Conservation (phyloP, 805 yeast genomes). For the Kluyveromyces wickerhamii region DNA sequence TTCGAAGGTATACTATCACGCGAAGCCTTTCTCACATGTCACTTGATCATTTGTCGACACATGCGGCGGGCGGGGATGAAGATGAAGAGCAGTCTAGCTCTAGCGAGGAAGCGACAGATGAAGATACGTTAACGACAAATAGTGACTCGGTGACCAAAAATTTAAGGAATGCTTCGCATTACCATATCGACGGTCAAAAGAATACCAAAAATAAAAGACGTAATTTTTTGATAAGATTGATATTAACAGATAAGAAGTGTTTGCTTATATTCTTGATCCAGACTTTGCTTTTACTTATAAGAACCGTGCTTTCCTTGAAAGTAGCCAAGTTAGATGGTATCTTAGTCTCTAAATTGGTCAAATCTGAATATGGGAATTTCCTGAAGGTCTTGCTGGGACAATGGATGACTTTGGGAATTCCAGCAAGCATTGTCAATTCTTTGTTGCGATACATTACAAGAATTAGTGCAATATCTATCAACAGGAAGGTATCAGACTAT, state of each 20-base stretch:
- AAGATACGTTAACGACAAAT: constrained; percentile 1
- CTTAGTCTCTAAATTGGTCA: constrained; percentile 72
- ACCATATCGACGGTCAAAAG: background rate
- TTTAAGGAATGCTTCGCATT: too few species aligned
- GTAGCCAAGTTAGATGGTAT: constrained; percentile 84
- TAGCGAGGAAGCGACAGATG: constrained; percentile 3
- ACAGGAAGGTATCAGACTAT: constrained; percentile 55
- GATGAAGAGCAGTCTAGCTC: constrained; percentile 9
- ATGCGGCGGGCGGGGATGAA: constrained; percentile 7
- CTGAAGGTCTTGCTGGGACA: constrained; percentile 47
- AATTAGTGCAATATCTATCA: constrained; percentile 48
- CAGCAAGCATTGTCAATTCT: constrained; percentile 76
- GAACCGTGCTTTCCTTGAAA: constrained; percentile 69
- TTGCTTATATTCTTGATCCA: constrained; percentile 38
- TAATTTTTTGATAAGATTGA: constrained; percentile 21
- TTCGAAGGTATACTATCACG: constrained; percentile 8
- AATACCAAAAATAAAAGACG: background rate
- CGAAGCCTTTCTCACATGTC: constrained; percentile 5
- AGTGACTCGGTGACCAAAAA: too few species aligned
- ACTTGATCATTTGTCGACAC: constrained; percentile 2
- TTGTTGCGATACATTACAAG: constrained; percentile 54
- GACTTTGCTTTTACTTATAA: constrained; percentile 47
- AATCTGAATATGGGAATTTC: constrained; percentile 59
- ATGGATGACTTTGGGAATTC: constrained; percentile 83
- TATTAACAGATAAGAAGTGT: constrained; percentile 24